These are phyloP conservation scores for Pseudotsuga menziesii DNA, from an alignment of 75 land plant genomes.

Conservation along the genomic window DNA sequence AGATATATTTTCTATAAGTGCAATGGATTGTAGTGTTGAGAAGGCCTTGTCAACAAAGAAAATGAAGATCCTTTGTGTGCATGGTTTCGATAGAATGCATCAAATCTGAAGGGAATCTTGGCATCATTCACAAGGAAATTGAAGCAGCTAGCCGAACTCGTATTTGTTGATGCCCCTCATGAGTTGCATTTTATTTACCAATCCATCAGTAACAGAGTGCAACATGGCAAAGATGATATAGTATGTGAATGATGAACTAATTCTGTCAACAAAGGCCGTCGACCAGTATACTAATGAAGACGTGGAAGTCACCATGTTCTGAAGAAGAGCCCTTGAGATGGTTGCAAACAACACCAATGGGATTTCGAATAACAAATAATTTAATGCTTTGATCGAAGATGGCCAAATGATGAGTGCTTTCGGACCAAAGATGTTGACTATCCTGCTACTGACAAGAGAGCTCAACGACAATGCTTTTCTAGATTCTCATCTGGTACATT, in stretches of 20 bases:
- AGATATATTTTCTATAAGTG: neutral
- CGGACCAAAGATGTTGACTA: too few species aligned
- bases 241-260: neutral
- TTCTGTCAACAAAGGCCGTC: too few species aligned
- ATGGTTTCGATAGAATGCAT: slow-evolving; percentile 95
- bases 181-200: slow-evolving; percentile 67
- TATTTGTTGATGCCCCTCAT: slow-evolving; percentile 88
- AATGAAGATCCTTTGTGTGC: slow-evolving; percentile 80
- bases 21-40: neutral
- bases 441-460: too few species aligned
- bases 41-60: slow-evolving; percentile 26
- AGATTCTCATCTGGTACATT: too few species aligned
- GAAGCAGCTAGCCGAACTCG: slow-evolving; percentile 61
- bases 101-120: slow-evolving; percentile 80
- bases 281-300: too few species aligned
- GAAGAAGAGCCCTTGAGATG: too few species aligned
- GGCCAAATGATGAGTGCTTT: too few species aligned
- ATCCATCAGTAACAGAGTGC: neutral
- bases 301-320: too few species aligned
- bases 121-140: slow-evolving; percentile 82
- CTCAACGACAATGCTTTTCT: too few species aligned
- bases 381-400: too few species aligned
- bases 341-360: too few species aligned
- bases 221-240: neutral
- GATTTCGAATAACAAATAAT: too few species aligned